These are phyloP conservation scores for Vararia minispora DNA, from an alignment of 768 basidiomycete species.

Conservation along the genomic window DNA sequence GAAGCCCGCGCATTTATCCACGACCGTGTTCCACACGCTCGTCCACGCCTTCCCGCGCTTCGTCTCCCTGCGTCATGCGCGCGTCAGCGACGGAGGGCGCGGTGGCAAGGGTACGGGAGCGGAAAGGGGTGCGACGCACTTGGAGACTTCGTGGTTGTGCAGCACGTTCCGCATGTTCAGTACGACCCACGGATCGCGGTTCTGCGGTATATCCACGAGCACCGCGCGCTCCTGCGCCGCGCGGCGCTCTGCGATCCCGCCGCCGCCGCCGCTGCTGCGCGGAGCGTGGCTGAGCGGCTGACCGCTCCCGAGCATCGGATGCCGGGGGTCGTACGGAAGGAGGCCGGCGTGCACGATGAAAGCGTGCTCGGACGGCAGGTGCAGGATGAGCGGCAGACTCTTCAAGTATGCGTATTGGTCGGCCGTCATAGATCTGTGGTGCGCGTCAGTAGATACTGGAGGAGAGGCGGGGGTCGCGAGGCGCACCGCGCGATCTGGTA, in stretches of 20 bases:
- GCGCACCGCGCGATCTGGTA: conserved; percentile 58
- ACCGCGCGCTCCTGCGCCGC: conserved; percentile 56
- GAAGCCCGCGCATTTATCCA: conserved; percentile 47
- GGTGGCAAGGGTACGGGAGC: too few relatives aligned
- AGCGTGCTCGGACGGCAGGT: conserved; percentile 64
- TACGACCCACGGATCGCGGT: conserved; percentile 63
- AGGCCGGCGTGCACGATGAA: conserved; percentile 81
- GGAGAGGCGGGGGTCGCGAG: background rate
- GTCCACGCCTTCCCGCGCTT: conserved; percentile 63
- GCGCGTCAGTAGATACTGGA: conserved; percentile 3
- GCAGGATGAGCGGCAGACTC: conserved; percentile 61
- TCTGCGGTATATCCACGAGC: conserved; percentile 63
- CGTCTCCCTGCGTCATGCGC: conserved; percentile 14
- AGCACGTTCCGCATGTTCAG: conserved; percentile 56
- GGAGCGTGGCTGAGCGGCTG: conserved; percentile 50
- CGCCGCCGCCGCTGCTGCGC: background rate
- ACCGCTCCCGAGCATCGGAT: conserved; percentile 31
- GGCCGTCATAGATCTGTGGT: conserved; percentile 38
- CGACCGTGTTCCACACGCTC: conserved; percentile 59
- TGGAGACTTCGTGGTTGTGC: conserved; percentile 25
- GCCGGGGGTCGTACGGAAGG: conserved; percentile 57
- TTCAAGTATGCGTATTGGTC: conserved; percentile 62
- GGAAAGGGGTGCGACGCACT: conserved; percentile 20
- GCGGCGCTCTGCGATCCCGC: conserved; percentile 26
- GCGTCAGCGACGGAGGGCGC: conserved; percentile 1